A percentile compares a stretch with the other conserved stretches of the same genome.
Conservation (phyloP, 768 basidiomycete genomes). For the Tricholoma flavovirens region DNA sequence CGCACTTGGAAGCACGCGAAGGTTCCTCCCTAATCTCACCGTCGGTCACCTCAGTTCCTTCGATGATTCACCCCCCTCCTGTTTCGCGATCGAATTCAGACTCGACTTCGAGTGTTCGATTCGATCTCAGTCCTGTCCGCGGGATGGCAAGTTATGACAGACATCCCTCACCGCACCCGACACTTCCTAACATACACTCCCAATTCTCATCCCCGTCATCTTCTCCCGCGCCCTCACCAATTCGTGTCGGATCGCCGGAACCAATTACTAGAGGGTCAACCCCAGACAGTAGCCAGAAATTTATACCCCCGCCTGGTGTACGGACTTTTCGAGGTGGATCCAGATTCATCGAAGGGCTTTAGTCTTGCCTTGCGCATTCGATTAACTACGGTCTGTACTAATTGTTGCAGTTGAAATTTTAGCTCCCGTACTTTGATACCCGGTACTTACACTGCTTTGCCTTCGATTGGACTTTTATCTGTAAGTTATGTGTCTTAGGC, state of each 20-base stretch:
- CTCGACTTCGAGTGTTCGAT: conserved; percentile 23
- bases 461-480: not conserved
- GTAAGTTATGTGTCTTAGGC: not conserved
- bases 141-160: conserved; percentile 19
- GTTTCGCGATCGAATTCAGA: conserved; percentile 21
- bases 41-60: conserved; percentile 1
- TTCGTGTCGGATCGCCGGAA: conserved; percentile 16
- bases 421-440: not conserved
- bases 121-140: conserved; percentile 22
- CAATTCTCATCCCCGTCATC: conserved; percentile 26
- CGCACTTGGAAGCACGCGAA: not conserved
- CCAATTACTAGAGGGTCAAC: conserved; percentile 7
- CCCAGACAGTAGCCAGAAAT: conserved; percentile 10
- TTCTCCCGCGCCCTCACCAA: conserved; percentile 21
- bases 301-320: conserved; percentile 15
- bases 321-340: conserved; percentile 40
- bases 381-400: too few relatives aligned
- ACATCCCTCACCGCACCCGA: conserved; percentile 16
- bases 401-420: too few relatives aligned
- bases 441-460: not conserved
- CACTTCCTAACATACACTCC: conserved; percentile 23
- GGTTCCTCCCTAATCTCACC: conserved; percentile 3
- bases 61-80: conserved; percentile 10
- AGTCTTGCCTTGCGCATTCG: too few relatives aligned
- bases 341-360: conserved; percentile 42